Base-by-base conservation (phyloP, 345 rosid species). In the Physaria fendleri region DNA sequence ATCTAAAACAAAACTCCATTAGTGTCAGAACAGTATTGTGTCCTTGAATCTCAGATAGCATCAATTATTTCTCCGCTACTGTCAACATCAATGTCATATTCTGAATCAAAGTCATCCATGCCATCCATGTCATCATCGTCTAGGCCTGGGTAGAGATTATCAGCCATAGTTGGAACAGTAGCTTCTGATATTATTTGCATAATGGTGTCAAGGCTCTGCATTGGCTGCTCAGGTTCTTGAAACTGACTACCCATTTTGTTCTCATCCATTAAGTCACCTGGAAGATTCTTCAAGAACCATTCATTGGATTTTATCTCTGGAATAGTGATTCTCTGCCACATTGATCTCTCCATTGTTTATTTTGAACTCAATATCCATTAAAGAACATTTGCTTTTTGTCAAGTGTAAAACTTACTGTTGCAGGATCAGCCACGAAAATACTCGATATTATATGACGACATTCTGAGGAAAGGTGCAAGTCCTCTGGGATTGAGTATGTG, bases 181-280 rank as follows among this genome's bases (percentile, higher is more conserved):
- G 97, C 97, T 70, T 89, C 97, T 0, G 92, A 74, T 18, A 93
- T 85, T 42, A 89, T 89, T 76, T 93, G 99, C 99, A 93, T 93
- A 30, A 93, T 89, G 4, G 74, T 81, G 48, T 87, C 97, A 0
- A 72, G 40, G 46, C 89, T 85, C 74, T 93, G 97, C 81, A 76
- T 76, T 5, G 98, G 97, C 71, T 81, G 94, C 64, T 93, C 95
- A 0, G 90, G 82, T 64, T 89, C 94, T 59, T 93, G 90, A 17
- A 74, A 84, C 38, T 81, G 83, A 62, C 59, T 75, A 4, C 76
- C 77, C 79, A 79, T 81, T 24, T 41, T 68, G 48, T 49, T 83
- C 44, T 79, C 94, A 11, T 81, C 81, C 86, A 85, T 82, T 16
- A 89, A 49, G 66, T 87, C 95, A 5, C 74, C 77, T 0, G 95